Percentiles rank a stretch among this genome's conserved stretches.
These are phyloP conservation scores for Rhizopogon rudus DNA, from an alignment of 768 basidiomycete species.

Conservation along the genomic window DNA sequence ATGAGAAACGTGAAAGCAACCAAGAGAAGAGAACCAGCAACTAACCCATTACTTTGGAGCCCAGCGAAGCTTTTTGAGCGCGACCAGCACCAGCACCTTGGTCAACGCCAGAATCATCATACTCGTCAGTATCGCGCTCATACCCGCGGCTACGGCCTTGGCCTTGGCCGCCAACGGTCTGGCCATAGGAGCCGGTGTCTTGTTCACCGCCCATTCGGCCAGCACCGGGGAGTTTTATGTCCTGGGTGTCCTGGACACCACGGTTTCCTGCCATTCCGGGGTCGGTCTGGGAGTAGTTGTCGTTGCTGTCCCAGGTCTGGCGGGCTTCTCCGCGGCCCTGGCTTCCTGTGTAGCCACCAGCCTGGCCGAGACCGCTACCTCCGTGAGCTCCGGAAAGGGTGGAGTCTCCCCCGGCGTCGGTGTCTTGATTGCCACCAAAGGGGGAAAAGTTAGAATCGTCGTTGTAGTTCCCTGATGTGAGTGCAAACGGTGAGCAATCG, in stretches of 20 bases:
- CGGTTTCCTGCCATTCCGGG: conserved; percentile 6
- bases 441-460: not conserved
- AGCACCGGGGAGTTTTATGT: not conserved
- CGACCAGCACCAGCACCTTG: not conserved
- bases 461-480: conserved; percentile 3
- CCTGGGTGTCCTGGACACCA: not conserved
- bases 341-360: conserved; percentile 5
- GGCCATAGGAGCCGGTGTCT: not conserved
- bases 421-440: not conserved
- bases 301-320: not conserved
- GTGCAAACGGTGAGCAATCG: not conserved
- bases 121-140: conserved; percentile 6
- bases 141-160: conserved; percentile 2
- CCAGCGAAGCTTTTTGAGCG: not conserved
- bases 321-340: not conserved
- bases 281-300: conserved; percentile 1
- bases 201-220: conserved; percentile 1
- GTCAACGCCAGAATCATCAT: conserved; percentile 1
- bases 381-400: conserved; percentile 1
- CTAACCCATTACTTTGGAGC: conserved; percentile 4
- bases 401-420: not conserved
- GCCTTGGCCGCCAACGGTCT: not conserved
- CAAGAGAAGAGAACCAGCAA: not conserved
- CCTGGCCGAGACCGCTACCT: conserved; percentile 6
- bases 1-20: not conserved